Percentiles rank a stretch among this genome's conserved stretches.
These are phyloP conservation scores for Auriculariales sp. DNA, from an alignment of 768 basidiomycete genomes.

Conservation along the genomic window DNA sequence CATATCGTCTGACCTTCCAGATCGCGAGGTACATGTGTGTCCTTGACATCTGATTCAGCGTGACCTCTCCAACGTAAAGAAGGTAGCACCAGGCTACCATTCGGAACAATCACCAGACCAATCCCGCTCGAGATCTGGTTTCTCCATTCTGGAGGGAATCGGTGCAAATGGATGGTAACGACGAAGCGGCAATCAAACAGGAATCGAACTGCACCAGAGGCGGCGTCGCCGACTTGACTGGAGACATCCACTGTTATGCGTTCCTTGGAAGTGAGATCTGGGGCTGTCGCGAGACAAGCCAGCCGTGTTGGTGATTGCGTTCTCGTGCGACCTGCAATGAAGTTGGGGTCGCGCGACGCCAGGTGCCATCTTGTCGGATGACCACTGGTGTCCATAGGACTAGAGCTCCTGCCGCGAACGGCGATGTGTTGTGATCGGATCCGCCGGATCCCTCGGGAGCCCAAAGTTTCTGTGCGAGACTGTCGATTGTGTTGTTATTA, in stretches of 20 bases:
- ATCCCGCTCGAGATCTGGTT: neutral
- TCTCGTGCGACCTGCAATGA: constrained; percentile 5
- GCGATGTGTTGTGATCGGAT: constrained; percentile 9
- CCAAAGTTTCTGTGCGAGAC: constrained; percentile 39
- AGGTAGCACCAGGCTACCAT: neutral
- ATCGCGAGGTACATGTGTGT: neutral
- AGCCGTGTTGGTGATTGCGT: constrained; percentile 25
- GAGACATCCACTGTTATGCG: constrained; percentile 17
- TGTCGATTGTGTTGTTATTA: constrained; percentile 26
- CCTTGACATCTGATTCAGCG: no score
- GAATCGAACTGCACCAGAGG: neutral
- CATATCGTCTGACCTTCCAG: neutral
- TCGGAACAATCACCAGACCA: neutral
- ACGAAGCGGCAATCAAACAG: neutral
- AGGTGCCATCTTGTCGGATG: constrained; percentile 1
- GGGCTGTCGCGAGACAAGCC: constrained; percentile 51
- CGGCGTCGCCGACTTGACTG: constrained; percentile 3
- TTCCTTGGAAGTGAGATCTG: neutral
- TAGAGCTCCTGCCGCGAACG: constrained; percentile 43
- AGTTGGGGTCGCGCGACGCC: neutral
- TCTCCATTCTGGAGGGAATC: neutral
- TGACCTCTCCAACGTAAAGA: neutral
- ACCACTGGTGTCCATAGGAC: constrained; percentile 46
- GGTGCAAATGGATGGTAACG: neutral
- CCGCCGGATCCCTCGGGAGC: constrained; percentile 3